Conservation (phyloP, 306 rosid species). For the Aeschynomene evenia region DNA sequence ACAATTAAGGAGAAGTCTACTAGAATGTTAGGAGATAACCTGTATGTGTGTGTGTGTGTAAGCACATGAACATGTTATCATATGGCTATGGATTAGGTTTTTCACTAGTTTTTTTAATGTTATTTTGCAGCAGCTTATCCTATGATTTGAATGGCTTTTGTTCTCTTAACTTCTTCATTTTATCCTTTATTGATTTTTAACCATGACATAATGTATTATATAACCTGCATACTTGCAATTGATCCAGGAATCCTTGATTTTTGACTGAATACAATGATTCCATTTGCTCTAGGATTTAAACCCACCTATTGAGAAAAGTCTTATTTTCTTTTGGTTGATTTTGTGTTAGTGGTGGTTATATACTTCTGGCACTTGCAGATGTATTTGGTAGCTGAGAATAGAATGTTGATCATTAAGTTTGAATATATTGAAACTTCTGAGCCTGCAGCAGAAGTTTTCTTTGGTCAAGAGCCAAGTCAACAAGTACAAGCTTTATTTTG, state of each 20-base stretch:
- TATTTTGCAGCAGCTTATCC: too few relatives aligned
- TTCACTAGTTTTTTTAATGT: too few relatives aligned
- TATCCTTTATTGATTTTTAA: too few relatives aligned
- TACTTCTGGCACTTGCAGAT: conserved; percentile 45
- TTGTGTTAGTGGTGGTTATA: background rate
- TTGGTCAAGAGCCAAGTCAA: conserved; percentile 45
- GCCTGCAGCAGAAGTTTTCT: conserved; percentile 47
- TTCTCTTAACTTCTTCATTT: too few relatives aligned
- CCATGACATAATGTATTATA: too few relatives aligned
- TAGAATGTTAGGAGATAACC: background rate
- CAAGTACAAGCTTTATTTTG: conserved; percentile 36
- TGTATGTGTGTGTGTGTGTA: too few relatives aligned
- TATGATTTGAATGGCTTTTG: too few relatives aligned
- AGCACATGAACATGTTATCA: too few relatives aligned
- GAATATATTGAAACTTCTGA: conserved; percentile 36
- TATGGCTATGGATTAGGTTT: too few relatives aligned
- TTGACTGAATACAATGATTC: too few relatives aligned
- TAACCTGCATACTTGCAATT: background rate
- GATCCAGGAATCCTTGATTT: too few relatives aligned
- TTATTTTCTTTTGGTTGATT: background rate
- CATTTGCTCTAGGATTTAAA: background rate
- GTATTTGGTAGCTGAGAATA: conserved; percentile 69
- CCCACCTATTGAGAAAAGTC: background rate
- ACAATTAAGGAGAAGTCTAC: background rate
- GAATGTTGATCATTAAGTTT: conserved; percentile 57